Evolutionary conservation across 768 basidiomycete species (phyloP).

Genomic region (Candolleomyces efflorescens): DNA sequence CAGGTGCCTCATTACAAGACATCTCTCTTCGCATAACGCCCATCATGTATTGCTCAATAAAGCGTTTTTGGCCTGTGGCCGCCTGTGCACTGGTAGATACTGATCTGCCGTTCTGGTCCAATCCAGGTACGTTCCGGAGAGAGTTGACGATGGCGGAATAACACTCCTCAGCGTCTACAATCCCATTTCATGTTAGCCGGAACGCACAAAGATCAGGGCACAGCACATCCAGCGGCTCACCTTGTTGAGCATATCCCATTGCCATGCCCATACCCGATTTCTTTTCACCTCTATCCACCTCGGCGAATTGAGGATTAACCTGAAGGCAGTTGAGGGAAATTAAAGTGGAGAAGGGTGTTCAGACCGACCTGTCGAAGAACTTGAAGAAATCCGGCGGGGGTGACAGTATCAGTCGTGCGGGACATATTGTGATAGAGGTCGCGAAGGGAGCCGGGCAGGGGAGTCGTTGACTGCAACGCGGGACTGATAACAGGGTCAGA

Average conservation of each 20-base stretch:
- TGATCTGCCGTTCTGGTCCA: conserved; percentile 29
- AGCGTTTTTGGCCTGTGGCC: conserved; percentile 41
- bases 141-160: conserved; percentile 72
- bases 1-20: conserved; percentile 76
- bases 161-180: conserved; percentile 84
- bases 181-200: neutral
- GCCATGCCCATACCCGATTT: conserved; percentile 26
- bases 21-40: conserved; percentile 78
- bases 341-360: neutral
- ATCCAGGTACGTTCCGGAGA: conserved; percentile 65
- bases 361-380: conserved; percentile 53
- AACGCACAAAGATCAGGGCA: no score
- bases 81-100: conserved; percentile 20
- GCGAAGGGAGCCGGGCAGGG: conserved; percentile 51
- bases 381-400: conserved; percentile 65
- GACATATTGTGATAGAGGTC: conserved; percentile 72
- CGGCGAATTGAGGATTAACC: conserved; percentile 89
- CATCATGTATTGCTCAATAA: conserved; percentile 78
- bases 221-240: conserved; percentile 16
- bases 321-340: conserved; percentile 11
- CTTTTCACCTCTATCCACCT: conserved; percentile 47
- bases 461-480: conserved; percentile 34
- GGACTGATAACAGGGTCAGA: conserved; percentile 20
- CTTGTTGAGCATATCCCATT: conserved; percentile 78
- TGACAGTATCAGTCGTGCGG: conserved; percentile 69